Conservation (phyloP, 805 yeast species). For the Groenewaldozyma salmanticensis region DNA sequence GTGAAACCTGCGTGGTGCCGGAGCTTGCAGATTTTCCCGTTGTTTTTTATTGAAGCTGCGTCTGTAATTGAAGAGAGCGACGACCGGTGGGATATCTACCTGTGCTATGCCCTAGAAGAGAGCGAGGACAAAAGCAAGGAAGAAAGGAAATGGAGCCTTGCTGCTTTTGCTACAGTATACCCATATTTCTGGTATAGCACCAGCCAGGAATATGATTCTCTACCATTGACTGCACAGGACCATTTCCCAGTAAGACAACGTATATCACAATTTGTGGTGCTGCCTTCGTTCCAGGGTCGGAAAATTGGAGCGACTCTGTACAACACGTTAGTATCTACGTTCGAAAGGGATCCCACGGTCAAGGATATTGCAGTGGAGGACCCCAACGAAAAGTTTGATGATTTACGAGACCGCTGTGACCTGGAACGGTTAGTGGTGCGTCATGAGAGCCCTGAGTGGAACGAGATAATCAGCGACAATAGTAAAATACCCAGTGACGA, state of each 20-base stretch:
- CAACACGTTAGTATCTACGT: slow-evolving; percentile 40
- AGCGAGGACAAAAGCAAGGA: too few relatives aligned
- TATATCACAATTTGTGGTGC: slow-evolving; percentile 75
- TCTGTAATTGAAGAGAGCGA: slow-evolving; percentile 74
- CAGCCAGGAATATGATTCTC: slow-evolving; percentile 37
- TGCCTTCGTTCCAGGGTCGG: slow-evolving; percentile 74
- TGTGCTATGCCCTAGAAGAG: too few relatives aligned
- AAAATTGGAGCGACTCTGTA: slow-evolving; percentile 63
- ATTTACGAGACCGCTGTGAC: slow-evolving; percentile 77
- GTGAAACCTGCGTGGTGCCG: slow-evolving; percentile 13
- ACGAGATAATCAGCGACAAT: background rate
- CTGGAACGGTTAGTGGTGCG: slow-evolving; percentile 36
- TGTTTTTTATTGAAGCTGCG: slow-evolving; percentile 90
- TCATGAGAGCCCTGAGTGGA: slow-evolving; percentile 13
- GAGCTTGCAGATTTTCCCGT: slow-evolving; percentile 68
- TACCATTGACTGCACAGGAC: background rate
- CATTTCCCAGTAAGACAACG: slow-evolving; percentile 43
- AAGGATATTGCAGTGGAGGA: slow-evolving; percentile 84
- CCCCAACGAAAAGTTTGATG: slow-evolving; percentile 89
- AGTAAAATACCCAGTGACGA: slow-evolving; percentile 33
- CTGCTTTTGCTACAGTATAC: slow-evolving; percentile 79
- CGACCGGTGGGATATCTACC: slow-evolving; percentile 69
- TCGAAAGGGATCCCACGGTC: slow-evolving; percentile 45
- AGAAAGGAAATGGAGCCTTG: slow-evolving; percentile 28
- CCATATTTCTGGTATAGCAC: slow-evolving; percentile 71